Base-by-base conservation (phyloP, 2,329 filamentous ascomycete species). In the Zymoseptoria tritici region DNA sequence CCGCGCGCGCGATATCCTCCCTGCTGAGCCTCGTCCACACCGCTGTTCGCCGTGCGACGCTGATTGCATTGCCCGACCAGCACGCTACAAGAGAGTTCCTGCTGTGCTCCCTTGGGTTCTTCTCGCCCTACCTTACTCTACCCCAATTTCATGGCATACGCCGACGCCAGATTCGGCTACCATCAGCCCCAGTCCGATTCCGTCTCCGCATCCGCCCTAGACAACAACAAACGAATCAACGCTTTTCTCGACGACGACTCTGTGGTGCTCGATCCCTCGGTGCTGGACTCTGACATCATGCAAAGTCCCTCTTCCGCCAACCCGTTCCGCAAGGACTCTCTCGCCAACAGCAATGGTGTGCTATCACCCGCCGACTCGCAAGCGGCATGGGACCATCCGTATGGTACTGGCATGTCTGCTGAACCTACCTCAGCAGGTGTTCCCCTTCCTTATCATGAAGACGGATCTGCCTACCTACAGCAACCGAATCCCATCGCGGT, bases 401-500 rank as follows among this genome's bases (percentile, higher is more conserved):
- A 66, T 54, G 26, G 46, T 13, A 58, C 26, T 26, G 65, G 64
- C 50, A 53, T 65, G 53, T 56, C 65, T 4, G 62, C 62, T 9
- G 67, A 70, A 16, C 20, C 66, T 21, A 57, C 64, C 11, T 62
- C 66, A 16, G 63, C 63, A 57, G 66, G 59, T 42, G 58, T 62
- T 19, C 49, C 62, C 1, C 60, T 60, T 55, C 59, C 58, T 22
- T 69, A 62, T 54, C 64, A 67, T 59, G 66, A 70, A 46, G 66
- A 68, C 22, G 55, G 64, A 55, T 60, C 60, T 60, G 64, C 57
- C 61, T 70, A 62, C 54, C 60, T 67, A 56, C 64, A 61, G 26
- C 66, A 60, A 16, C 51, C 31, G 46, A 65, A 60, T n/a, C 57
- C 62, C 19, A 58, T 79, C 75, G 71, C 78, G 78, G 76, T 84